These are phyloP conservation scores for Aspergillus novofumigatus DNA, from an alignment of 2,329 filamentous ascomycete genomes.

Conservation along the genomic window DNA sequence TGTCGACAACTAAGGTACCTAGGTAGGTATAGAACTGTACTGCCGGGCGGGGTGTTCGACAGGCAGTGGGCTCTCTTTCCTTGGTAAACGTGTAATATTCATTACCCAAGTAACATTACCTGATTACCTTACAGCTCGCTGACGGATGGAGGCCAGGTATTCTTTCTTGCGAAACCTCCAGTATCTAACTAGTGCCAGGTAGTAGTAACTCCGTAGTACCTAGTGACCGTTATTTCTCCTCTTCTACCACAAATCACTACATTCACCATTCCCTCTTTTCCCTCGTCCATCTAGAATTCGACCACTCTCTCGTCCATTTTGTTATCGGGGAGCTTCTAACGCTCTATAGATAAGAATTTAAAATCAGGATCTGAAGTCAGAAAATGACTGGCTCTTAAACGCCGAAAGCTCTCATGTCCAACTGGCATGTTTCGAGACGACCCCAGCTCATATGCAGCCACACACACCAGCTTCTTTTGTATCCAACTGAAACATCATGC, in stretches of 20 bases:
- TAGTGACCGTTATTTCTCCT: not conserved
- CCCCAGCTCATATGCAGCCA: constrained; percentile 18
- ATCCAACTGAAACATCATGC: not conserved
- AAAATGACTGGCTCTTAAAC: not conserved
- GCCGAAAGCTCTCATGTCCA: not conserved
- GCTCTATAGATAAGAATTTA: not conserved
- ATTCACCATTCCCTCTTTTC: too few relatives aligned
- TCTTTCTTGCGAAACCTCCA: not conserved
- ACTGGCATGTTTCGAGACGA: constrained; percentile 7
- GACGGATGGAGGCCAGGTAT: too few relatives aligned
- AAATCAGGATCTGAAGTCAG: too few relatives aligned
- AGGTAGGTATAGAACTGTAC: too few relatives aligned
- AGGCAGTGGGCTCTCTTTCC: not conserved
- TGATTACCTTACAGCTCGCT: not conserved
- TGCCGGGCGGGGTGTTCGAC: too few relatives aligned
- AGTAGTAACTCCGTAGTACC: too few relatives aligned
- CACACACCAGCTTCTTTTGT: not conserved
- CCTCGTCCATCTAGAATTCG: not conserved
- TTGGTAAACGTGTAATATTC: not conserved
- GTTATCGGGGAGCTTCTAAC: not conserved
- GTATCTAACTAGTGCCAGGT: too few relatives aligned
- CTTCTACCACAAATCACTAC: not conserved
- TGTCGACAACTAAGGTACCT: too few relatives aligned
- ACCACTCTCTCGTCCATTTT: not conserved
- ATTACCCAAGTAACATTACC: not conserved